Percentiles rank a stretch among this genome's conserved stretches.
These are phyloP conservation scores for Sclerotinia minor DNA, from an alignment of 2,329 filamentous ascomycete species.

Conservation along the genomic window DNA sequence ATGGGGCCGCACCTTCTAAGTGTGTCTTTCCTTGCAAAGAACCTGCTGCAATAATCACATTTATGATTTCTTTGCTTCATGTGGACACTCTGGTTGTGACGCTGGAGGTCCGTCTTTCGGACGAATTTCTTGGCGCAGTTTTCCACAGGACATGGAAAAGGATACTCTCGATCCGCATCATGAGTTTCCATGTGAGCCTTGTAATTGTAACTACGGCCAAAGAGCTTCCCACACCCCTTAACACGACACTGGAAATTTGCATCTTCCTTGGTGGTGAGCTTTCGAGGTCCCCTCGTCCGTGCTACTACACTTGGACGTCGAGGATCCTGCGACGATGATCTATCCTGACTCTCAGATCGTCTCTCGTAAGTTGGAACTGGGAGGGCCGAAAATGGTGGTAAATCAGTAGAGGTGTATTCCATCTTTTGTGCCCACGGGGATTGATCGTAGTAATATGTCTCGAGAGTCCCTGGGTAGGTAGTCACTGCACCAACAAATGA, in stretches of 20 bases:
- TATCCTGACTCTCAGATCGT: conserved; percentile 36
- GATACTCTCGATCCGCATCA: conserved; percentile 69
- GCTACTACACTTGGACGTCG: conserved; percentile 33
- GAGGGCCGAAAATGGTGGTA: conserved; percentile 37
- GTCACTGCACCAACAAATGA: conserved; percentile 32
- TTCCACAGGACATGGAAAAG: conserved; percentile 64
- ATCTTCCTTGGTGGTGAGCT: conserved; percentile 64
- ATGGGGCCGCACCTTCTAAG: conserved; percentile 61
- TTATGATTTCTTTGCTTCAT: conserved; percentile 68
- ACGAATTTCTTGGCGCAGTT: conserved; percentile 76
- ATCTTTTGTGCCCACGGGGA: conserved; percentile 34
- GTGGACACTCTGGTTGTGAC: conserved; percentile 68
- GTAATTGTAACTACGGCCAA: conserved; percentile 83
- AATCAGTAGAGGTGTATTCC: conserved; percentile 36
- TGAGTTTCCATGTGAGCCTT: conserved; percentile 86
- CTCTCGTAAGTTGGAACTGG: conserved; percentile 37
- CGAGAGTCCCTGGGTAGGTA: conserved; percentile 38
- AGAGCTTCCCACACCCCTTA: conserved; percentile 72
- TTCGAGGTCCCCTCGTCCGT: conserved; percentile 45
- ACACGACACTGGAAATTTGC: conserved; percentile 70
- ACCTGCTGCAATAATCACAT: conserved; percentile 69
- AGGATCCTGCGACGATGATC: conserved; percentile 28
- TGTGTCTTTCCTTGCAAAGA: conserved; percentile 80
- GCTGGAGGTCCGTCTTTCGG: conserved; percentile 74
- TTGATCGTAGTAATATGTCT: conserved; percentile 38